phyloP scores from a whole-genome alignment of 1,139 yeast species.

The Sporopachydermia cereana region DNA sequence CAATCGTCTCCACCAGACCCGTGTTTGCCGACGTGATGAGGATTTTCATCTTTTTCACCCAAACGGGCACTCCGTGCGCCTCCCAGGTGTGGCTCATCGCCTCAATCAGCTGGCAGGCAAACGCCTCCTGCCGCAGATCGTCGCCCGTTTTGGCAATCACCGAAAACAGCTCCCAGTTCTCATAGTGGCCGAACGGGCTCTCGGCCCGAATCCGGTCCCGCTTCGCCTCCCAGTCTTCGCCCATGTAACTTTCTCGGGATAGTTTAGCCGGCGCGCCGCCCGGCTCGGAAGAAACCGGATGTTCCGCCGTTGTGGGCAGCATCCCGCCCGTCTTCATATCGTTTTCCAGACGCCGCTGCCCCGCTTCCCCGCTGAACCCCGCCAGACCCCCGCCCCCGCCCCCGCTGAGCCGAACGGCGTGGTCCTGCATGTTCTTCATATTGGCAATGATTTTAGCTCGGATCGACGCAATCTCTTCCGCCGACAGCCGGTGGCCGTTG shows the following conservation, averaged over 20 bases:
- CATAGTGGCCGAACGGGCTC: slow-evolving; percentile 73
- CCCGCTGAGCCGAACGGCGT: slow-evolving; percentile 10
- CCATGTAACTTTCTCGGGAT: slow-evolving; percentile 34
- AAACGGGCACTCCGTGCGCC: slow-evolving; percentile 48
- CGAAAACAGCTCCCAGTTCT: slow-evolving; percentile 89
- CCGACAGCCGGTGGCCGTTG: slow-evolving; percentile 36
- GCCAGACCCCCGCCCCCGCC: slow-evolving; percentile 28
- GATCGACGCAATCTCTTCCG: slow-evolving; percentile 64
- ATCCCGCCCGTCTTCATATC: slow-evolving; percentile 75
- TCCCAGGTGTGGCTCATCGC: slow-evolving; percentile 83
- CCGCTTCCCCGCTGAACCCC: slow-evolving; percentile 52
- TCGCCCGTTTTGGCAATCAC: slow-evolving; percentile 95
- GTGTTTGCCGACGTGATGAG: slow-evolving; percentile 81
- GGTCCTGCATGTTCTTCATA: slow-evolving; percentile 79
- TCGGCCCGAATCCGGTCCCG: slow-evolving; percentile 65
- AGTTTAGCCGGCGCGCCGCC: neutral
- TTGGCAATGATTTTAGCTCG: slow-evolving; percentile 71
- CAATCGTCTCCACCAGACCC: slow-evolving; percentile 90
- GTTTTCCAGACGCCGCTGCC: slow-evolving; percentile 82
- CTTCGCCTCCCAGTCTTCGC: slow-evolving; percentile 87
- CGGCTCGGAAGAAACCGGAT: neutral
- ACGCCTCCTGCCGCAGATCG: slow-evolving; percentile 92
- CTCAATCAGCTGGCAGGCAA: slow-evolving; percentile 87
- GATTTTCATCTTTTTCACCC: slow-evolving; percentile 92
- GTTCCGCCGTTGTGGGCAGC: slow-evolving; percentile 30